Evolutionary conservation across 2,329 filamentous ascomycete genomes (phyloP), one percentile per base, ranked within the genome.

Genomic region (Escovopsis sp.): DNA sequence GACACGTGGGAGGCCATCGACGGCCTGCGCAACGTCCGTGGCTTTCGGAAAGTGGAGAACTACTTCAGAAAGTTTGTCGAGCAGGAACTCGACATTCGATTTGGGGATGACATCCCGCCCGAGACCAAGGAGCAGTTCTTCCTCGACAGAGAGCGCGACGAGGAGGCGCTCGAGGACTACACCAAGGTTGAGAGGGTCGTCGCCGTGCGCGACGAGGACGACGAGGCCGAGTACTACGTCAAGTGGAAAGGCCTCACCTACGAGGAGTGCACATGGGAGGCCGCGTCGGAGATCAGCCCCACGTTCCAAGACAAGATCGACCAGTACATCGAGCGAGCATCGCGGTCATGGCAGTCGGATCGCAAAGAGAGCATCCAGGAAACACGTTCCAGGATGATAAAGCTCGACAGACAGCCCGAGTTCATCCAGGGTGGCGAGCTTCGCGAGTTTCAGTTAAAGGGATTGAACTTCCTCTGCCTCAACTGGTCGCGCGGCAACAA

Each of bases 201-300:
- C 53, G 84, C 85, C 42, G 75, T 81, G 45, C 80, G 84, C 48
- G 77, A 86, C 45, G 82, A 81, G 23, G 86, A 91, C 12, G 81
- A 84, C 8, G 85, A 79, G 39, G 76, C 76, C 1, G 86, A 96
- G 59, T 98, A 98, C 60, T 85, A 80, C 49, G 82, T 96, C 62
- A 98, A 98, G 66, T 98, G 91, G 87, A 94, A 91, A 62, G 85
- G 85, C 10, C 73, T 96, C 41, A 85, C 82, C 41, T 98, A 98
- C 58, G 88, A 96, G 53, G 80, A 81, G 48, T 94, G 85, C 62
- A 98, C 93, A 2, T 98, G 93, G 93, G 91, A 98, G 59, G 64
- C 69, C 35, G 84, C 80, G 34, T 71, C 76, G 6, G 70, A 89
- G 32, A 76, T 96, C 52, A 84, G 79, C 56, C 67, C 77, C 30